Evolutionary conservation across 768 basidiomycete species (phyloP).

Genomic region (Termitomyces sp.): DNA sequence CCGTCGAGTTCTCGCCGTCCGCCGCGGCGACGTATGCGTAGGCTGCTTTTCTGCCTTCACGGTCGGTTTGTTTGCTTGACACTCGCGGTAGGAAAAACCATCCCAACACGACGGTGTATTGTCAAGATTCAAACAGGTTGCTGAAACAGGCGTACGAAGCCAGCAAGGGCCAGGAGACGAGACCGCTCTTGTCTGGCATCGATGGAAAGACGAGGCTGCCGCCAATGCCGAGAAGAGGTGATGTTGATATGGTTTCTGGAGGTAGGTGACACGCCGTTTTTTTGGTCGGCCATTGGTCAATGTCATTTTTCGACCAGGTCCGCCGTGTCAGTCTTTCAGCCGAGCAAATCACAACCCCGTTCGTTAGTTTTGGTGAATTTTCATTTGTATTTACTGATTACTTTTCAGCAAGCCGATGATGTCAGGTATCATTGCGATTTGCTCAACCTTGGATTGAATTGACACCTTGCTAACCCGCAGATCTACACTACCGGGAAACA

Average conservation of each 20-base stretch:
- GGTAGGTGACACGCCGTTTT: constrained; percentile 33
- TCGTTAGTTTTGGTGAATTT: constrained; percentile 8
- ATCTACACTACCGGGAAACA: constrained; percentile 59
- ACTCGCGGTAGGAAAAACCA: constrained; percentile 51
- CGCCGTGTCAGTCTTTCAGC: constrained; percentile 74
- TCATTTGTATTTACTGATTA: not conserved
- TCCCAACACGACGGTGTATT: constrained; percentile 52
- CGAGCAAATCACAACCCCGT: constrained; percentile 58
- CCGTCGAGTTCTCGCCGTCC: constrained; percentile 57
- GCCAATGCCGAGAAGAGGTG: constrained; percentile 50
- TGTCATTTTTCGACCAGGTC: constrained; percentile 35
- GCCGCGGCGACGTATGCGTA: constrained; percentile 64
- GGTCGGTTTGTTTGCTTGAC: not conserved
- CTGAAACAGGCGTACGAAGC: constrained; percentile 52
- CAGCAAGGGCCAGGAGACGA: constrained; percentile 32
- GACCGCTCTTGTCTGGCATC: constrained; percentile 31
- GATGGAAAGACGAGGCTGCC: constrained; percentile 29
- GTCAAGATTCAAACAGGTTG: constrained; percentile 55
- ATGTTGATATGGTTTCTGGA: constrained; percentile 70
- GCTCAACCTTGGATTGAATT: not conserved
- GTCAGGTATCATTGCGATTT: constrained; percentile 34
- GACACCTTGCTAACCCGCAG: constrained; percentile 21
- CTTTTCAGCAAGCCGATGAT: constrained; percentile 48
- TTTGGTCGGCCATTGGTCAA: too few relatives aligned
- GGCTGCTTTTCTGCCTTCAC: not conserved